Base-by-base conservation (phyloP, 768 basidiomycete genomes). In the Naematelia encephala region DNA sequence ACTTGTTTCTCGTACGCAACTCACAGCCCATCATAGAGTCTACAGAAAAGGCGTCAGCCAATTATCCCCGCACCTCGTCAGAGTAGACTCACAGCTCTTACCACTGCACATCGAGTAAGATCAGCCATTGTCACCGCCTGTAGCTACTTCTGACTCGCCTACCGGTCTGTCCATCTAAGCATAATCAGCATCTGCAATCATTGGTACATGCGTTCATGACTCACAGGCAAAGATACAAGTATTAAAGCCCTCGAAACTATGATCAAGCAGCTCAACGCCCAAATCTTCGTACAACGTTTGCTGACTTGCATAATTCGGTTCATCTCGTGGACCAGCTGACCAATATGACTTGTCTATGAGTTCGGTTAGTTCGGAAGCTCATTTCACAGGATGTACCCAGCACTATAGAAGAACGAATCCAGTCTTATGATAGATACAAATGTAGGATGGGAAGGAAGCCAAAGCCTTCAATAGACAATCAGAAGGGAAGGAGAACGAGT, bases 161-260 rank as follows among this genome's bases (percentile, higher is more conserved):
- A 49, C 72, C 72, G 3, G 77, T 76, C 55, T 78, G 76, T 16
- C 75, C 70, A 68, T 72, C 66, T 69, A 26, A 1, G 8, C 14
- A 47, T 16, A 14, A 27, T 66, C 59, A 66, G 66, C 64, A 22
- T 23, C 22, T n/a, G 5, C 34, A 14, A 30, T 14, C 30, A 30
- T 14, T 34, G 54, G 30, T n/a, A 19, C 60, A 60, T n/a, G n/a
- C n/a, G n/a, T n/a, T n/a, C n/a, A n/a, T 12, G 5, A 87, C 93
- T 83, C 79, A 96, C 93, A 98, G 78, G 96, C 94, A 75, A 99
- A 83, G 79, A 99, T 96, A 83, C 92, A 97, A 49, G 92, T 90
- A 82, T 98, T 97, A 79, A 96, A 98, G 26, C 94, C 94, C 30
- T 88, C 80, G 79, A 99, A 98, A 44, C 90, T 87, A 76, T 98